Conservation (phyloP, 306 rosid species). For the Astragalus glycyphyllos region DNA sequence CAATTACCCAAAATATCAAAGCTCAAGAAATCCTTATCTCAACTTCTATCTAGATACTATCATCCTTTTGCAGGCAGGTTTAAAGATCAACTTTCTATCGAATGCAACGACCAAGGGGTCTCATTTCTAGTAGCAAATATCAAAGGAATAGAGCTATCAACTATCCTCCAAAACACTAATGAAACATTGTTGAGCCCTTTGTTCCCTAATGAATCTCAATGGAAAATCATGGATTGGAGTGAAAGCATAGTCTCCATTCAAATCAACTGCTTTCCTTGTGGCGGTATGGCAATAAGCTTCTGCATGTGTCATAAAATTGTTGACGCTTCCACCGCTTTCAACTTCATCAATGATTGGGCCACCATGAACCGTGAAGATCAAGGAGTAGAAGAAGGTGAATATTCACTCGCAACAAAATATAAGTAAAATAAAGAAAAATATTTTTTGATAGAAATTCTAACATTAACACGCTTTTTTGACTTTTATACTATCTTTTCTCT, state of each 20-base stretch:
- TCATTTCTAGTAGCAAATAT: conserved; percentile 40
- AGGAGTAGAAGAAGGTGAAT: not conserved
- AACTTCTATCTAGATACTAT: conserved; percentile 54
- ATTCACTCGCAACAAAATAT: too few species aligned
- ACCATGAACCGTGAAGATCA: conserved; percentile 1
- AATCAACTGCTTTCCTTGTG: conserved; percentile 50
- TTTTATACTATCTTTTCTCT: too few species aligned
- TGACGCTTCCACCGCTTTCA: conserved; percentile 47
- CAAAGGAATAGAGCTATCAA: conserved; percentile 24
- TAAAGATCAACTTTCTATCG: conserved; percentile 43
- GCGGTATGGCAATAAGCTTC: conserved; percentile 52
- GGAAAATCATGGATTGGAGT: conserved; percentile 22
- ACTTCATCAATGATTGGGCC: conserved; percentile 63
- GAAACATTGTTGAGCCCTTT: conserved; percentile 29
- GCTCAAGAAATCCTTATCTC: conserved; percentile 57
- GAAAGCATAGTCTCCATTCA: conserved; percentile 48
- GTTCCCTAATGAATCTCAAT: conserved; percentile 44
- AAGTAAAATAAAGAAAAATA: too few species aligned
- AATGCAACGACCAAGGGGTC: conserved; percentile 66
- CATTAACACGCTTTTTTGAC: too few species aligned
- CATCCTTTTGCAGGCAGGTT: conserved; percentile 61
- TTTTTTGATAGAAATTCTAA: too few species aligned
- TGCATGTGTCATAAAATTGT: conserved; percentile 60
- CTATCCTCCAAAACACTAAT: conserved; percentile 41
- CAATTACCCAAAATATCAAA: not conserved